Percentiles rank a stretch among this genome's conserved stretches.
These are phyloP conservation scores for Ogataea kodamae DNA, from an alignment of 805 yeast genomes.

Conservation along the genomic window DNA sequence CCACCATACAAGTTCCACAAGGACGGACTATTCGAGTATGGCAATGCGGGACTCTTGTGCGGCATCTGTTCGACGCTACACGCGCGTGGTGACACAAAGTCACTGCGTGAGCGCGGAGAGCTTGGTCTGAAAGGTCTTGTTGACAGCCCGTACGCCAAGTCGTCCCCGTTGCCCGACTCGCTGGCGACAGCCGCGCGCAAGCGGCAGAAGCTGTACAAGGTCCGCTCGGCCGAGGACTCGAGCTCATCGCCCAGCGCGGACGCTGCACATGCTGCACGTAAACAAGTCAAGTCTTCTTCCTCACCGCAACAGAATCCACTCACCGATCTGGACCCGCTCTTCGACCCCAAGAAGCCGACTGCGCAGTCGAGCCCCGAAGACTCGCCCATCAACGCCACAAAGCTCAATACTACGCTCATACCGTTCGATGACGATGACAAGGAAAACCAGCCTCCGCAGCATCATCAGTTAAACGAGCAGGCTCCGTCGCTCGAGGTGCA, in stretches of 20 bases:
- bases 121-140: constrained; percentile 32
- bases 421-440: constrained; percentile 44
- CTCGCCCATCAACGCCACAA: constrained; percentile 44
- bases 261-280: constrained; percentile 7
- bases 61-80: constrained; percentile 27
- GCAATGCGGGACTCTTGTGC: constrained; percentile 35
- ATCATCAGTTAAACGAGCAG: constrained; percentile 5
- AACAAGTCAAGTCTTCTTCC: constrained; percentile 4
- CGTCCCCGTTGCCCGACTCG: constrained; percentile 5
- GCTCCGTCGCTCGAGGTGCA: constrained; percentile 24
- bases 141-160: constrained; percentile 29
- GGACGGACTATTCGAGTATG: constrained; percentile 34
- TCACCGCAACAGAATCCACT: constrained; percentile 20
- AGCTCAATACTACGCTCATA: constrained; percentile 51
- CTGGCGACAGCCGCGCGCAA: constrained; percentile 13
- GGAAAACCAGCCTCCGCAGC: constrained; percentile 28
- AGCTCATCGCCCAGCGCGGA: constrained; percentile 17
- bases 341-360: constrained; percentile 12
- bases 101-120: constrained; percentile 32
- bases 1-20: constrained; percentile 34
- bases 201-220: constrained; percentile 9
- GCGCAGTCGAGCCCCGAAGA: constrained; percentile 25
- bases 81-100: constrained; percentile 21
- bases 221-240: constrained; percentile 9
- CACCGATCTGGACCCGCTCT: constrained; percentile 29